Conservation (phyloP, 495 filamentous ascomycete genomes). For the Tuber melanosporum region DNA sequence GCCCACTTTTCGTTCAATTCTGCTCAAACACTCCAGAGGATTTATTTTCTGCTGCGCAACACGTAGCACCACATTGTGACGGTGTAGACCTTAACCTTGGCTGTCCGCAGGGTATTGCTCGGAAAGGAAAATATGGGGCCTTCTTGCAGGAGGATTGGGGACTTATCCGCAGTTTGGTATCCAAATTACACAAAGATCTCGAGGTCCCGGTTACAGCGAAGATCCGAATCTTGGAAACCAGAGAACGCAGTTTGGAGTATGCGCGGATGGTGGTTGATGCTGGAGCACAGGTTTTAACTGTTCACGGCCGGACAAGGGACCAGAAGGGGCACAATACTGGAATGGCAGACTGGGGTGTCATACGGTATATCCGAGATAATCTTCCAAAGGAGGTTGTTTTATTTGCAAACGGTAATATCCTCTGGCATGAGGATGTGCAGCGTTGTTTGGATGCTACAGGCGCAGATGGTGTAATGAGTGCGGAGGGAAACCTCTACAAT, state of each 20-base stretch:
- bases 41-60: constrained; percentile 65
- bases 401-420: constrained; percentile 92
- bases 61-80: constrained; percentile 78
- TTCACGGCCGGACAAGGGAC: constrained; percentile 81
- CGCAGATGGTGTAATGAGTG: constrained; percentile 89
- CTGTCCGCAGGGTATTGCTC: constrained; percentile 95
- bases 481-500: constrained; percentile 88
- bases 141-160: constrained; percentile 92
- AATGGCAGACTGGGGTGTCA: constrained; percentile 79
- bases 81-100: constrained; percentile 95
- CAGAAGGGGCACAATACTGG: constrained; percentile 97
- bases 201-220: constrained; percentile 88
- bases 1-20: constrained; percentile 93
- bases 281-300: constrained; percentile 84
- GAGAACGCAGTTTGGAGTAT: constrained; percentile 80
- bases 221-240: constrained; percentile 81
- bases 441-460: constrained; percentile 75
- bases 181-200: constrained; percentile 59
- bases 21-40: constrained; percentile 82
- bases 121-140: constrained; percentile 81
- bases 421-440: constrained; percentile 74
- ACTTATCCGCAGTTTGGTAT: constrained; percentile 71
- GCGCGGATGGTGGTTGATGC: constrained; percentile 80
- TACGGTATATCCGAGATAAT: constrained; percentile 74
- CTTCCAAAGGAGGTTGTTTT: constrained; percentile 82